Conservation (phyloP, 2,329 filamentous ascomycete genomes). For the Endocalyx cinctus region DNA sequence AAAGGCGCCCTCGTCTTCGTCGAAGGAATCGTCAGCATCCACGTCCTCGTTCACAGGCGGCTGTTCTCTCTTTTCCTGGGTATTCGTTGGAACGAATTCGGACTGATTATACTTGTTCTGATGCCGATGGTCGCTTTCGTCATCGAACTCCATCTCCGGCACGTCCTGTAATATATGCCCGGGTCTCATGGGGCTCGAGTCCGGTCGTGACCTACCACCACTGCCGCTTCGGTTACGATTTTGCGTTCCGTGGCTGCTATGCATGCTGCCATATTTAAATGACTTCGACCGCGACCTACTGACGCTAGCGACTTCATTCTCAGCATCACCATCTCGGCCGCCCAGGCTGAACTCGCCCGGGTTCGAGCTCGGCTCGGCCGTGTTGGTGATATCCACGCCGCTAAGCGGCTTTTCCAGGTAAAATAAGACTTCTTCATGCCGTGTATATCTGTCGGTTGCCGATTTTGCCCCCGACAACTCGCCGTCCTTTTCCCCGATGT, state of each 20-base stretch:
- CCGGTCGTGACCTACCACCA: constrained; percentile 10
- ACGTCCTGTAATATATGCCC: constrained; percentile 7
- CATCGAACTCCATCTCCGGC: constrained; percentile 4
- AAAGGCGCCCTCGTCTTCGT: too few relatives aligned
- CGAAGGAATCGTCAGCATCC: constrained; percentile 9
- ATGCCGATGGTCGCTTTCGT: neutral
- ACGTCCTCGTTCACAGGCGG: constrained; percentile 13
- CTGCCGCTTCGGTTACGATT: constrained; percentile 7
- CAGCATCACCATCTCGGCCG: constrained; percentile 17
- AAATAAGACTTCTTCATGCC: constrained; percentile 27
- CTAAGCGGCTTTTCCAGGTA: constrained; percentile 26
- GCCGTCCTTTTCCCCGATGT: too few relatives aligned
- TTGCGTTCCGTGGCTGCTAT: constrained; percentile 3
- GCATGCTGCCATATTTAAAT: neutral
- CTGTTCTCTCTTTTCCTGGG: too few relatives aligned
- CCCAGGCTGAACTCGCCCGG: constrained; percentile 34
- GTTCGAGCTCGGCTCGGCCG: constrained; percentile 25
- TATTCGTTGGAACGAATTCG: too few relatives aligned
- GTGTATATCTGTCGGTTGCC: constrained; percentile 14
- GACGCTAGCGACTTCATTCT: constrained; percentile 9
- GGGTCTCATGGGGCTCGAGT: constrained; percentile 16
- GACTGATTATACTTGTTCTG: neutral
- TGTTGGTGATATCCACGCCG: constrained; percentile 19
- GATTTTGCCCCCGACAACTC: too few relatives aligned
- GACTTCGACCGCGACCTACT: neutral